Base-by-base conservation (phyloP, 192 early-diverging fungal genomes). In the Coemansia sp. region DNA sequence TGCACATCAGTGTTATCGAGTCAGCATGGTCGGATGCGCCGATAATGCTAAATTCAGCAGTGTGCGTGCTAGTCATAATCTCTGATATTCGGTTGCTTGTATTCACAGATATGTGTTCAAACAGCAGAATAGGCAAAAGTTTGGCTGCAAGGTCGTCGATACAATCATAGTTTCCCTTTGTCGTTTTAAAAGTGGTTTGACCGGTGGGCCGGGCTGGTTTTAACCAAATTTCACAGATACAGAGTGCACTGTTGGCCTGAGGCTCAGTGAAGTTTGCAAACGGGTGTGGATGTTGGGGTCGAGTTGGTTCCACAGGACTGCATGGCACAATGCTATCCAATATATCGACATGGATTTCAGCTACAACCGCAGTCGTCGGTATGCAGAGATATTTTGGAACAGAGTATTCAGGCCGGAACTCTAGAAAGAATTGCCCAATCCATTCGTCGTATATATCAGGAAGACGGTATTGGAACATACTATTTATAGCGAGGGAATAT, bases 151-250 rank as follows among this genome's bases (percentile, higher is more conserved):
- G 30, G 12, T 57, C 31, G 18, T 33, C 30, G 18, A 51, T n/a
- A n/a, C n/a, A n/a, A n/a, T n/a, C n/a, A n/a, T n/a, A n/a, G n/a
- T n/a, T n/a, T n/a, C n/a, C n/a, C n/a, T n/a, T n/a, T n/a, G n/a
- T n/a, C n/a, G n/a, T n/a, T n/a, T n/a, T n/a, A n/a, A n/a, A 25
- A 13, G 21, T 8, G 1, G 2, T 12, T 12, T 51, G 48, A 2
- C 46, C 25, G 23, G 23, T 25, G n/a, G n/a, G 43, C 16, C 4
- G 43, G 4, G 45, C n/a, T 9, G 58, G 58, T 8, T 20, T 56
- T 18, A 79, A 59, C 77, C 77, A 79, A 42, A 74, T 53, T 35
- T 74, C 77, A 49, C 77, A 70, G 43, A 71, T 5, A 31, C 63
- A 62, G 13, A 63, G 71, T 31, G 48, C 30, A 8, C 18, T 37